Conservation (phyloP, 331 rosid species). For the Cydonia oblonga region DNA sequence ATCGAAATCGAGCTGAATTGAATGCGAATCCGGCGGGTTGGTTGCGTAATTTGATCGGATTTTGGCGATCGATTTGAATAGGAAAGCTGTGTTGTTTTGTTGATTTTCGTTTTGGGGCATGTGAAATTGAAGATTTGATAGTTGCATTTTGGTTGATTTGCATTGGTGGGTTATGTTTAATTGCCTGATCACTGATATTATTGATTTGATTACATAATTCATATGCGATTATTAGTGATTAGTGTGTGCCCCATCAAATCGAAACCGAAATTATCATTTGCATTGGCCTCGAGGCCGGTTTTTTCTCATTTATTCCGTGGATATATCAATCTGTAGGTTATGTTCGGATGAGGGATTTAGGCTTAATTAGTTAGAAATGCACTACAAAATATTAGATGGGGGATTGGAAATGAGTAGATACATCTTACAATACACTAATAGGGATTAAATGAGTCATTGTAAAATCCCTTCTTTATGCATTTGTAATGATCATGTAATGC, state of each 20-base stretch:
- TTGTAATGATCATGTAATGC: background rate
- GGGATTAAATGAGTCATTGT: background rate
- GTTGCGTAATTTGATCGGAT: background rate
- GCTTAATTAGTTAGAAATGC: background rate
- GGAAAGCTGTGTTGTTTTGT: background rate
- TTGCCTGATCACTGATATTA: background rate
- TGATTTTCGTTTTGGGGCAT: background rate
- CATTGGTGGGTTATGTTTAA: background rate
- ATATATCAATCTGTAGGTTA: background rate
- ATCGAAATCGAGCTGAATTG: background rate
- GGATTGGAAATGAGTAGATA: too few relatives aligned
- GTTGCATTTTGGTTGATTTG: background rate
- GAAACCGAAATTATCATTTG: background rate
- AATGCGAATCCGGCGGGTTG: background rate
- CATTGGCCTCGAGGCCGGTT: background rate
- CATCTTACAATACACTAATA: too few relatives aligned
- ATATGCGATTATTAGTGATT: background rate
- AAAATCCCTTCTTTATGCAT: background rate
- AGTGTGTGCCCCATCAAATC: background rate
- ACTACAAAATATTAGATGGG: background rate
- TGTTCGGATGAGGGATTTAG: background rate
- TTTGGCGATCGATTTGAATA: background rate
- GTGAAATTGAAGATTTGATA: background rate
- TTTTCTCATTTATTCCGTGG: background rate
- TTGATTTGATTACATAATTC: background rate